These are phyloP conservation scores for Auricularia cornea DNA, from an alignment of 768 basidiomycete genomes.

Conservation along the genomic window DNA sequence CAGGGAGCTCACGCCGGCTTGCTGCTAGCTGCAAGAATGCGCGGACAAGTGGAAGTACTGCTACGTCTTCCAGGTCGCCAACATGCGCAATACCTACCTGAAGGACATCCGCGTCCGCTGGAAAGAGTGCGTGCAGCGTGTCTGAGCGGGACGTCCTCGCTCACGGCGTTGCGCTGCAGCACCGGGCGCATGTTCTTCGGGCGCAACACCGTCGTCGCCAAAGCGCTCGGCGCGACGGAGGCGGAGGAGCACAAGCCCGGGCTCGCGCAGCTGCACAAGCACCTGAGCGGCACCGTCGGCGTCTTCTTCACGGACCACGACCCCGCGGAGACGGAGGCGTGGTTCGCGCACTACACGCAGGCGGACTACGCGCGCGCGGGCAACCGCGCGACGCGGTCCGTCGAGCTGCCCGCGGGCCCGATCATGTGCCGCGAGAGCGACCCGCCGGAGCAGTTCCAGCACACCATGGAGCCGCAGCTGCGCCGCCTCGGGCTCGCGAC, in stretches of 20 bases:
- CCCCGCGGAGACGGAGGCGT: conserved; percentile 85
- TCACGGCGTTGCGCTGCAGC: conserved; percentile 28
- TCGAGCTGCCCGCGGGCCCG: conserved; percentile 65
- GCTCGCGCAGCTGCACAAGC: conserved; percentile 74
- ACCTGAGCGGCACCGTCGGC: conserved; percentile 93
- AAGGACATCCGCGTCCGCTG: conserved; percentile 90
- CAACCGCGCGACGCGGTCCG: conserved; percentile 64
- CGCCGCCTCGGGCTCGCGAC: conserved; percentile 86
- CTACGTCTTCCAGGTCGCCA: conserved; percentile 92
- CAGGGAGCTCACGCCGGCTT: too few relatives aligned
- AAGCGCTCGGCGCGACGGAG: conserved; percentile 79
- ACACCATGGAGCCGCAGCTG: conserved; percentile 95
- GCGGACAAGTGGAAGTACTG: conserved; percentile 89
- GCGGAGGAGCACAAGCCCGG: conserved; percentile 82
- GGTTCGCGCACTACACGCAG: conserved; percentile 87
- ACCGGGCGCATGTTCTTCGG: conserved; percentile 89
- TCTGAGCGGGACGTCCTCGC: conserved; percentile 8
- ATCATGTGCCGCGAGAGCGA: conserved; percentile 74
- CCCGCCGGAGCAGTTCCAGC: conserved; percentile 84
- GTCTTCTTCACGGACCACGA: conserved; percentile 85
- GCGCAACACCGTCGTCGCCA: conserved; percentile 84
- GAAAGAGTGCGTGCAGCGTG: conserved; percentile 64
- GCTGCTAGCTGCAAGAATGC: conserved; percentile 66
- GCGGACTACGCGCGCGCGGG: conserved; percentile 89
- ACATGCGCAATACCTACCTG: conserved; percentile 90